Evolutionary conservation across 1,284 basidiomycete species (phyloP), one percentile per base, ranked within the genome.

Genomic region (Ceratobasidium papillatum): DNA sequence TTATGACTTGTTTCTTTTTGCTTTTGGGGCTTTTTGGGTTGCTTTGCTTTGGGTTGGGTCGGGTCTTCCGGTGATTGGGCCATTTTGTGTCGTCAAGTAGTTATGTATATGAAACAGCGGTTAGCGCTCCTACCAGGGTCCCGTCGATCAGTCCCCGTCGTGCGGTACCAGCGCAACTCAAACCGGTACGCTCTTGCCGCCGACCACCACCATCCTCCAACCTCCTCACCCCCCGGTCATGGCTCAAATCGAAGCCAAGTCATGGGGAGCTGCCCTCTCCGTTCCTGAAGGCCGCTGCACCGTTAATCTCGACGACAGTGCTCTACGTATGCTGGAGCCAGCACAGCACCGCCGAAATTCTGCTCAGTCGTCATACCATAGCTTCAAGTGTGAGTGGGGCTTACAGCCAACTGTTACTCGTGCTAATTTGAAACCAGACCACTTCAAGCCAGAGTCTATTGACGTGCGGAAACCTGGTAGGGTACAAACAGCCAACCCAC

Each of bases 391-490:
- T 71, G 43, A 59, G 68, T 30, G 25, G 27, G 19, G 19, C 30
- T 34, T 25, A 17, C 22, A 14, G 17, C 5, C n/a, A 9, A 14
- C 1, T 19, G 14, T 12, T 27, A 3, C 7, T 43, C 17, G 25
- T 22, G 47, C 65, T 58, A n/a, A 58, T 19, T 41, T 34, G 25
- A 17, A 32, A n/a, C 30, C 38, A 71, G 68, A 58, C 32, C 25
- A 71, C 30, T 71, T 71, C 54, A 71, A 71, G 43, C 68, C 68
- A 59, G 68, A 71, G 68, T 71, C 68, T 14, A 71, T 71, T 36
- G 68, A 71, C 25, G 68, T 71, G 38, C 68, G 68, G 25, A 71
- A 71, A 71, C 41, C 68, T 45, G 68, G 68, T 54, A 71, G 59
- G 41, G 68, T 71, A 12, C 68, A 58, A 27, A 19, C 56, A 32